Evolutionary conservation across 176 grass and related monocot genomes (phyloP).

Genomic region (Areca catechu): DNA sequence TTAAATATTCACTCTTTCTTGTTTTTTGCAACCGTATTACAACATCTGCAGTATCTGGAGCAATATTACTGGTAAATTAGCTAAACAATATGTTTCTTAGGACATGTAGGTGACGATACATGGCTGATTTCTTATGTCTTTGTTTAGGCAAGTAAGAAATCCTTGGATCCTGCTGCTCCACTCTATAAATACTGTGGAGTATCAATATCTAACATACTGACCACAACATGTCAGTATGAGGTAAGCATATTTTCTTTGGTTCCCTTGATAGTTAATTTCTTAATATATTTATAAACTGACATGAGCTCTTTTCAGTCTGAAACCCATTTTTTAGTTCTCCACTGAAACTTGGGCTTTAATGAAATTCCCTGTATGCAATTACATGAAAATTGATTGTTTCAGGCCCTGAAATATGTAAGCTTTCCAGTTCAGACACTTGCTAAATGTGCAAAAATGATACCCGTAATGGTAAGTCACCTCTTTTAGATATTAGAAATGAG

Average conservation of each 20-base stretch:
- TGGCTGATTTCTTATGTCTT: slow-evolving; percentile 19
- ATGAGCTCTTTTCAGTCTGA: too few species aligned
- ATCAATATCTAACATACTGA: slow-evolving; percentile 90
- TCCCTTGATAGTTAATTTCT: too few species aligned
- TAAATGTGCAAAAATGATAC: slow-evolving; percentile 99
- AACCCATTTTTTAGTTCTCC: too few species aligned
- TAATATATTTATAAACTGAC: too few species aligned
- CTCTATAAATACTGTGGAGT: slow-evolving; percentile 69
- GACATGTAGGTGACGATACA: slow-evolving; percentile 2
- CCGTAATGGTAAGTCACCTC: slow-evolving; percentile 73
- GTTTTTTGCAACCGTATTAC: slow-evolving; percentile 89
- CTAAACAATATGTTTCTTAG: neutral
- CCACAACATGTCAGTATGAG: slow-evolving; percentile 98
- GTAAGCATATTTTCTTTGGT: slow-evolving; percentile 16
- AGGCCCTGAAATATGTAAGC: slow-evolving; percentile 97
- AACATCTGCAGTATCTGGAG: slow-evolving; percentile 66
- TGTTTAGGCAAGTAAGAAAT: slow-evolving; percentile 63
- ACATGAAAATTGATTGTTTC: slow-evolving; percentile 25
- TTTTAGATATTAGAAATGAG: neutral
- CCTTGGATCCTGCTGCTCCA: slow-evolving; percentile 73
- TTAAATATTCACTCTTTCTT: slow-evolving; percentile 91
- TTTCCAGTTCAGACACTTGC: slow-evolving; percentile 97
- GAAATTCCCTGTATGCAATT: too few species aligned
- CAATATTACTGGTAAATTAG: slow-evolving; percentile 51
- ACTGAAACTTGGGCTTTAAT: too few species aligned